Base-by-base conservation (phyloP, 805 yeast genomes). In the Nakazawaea wyomingensis region DNA sequence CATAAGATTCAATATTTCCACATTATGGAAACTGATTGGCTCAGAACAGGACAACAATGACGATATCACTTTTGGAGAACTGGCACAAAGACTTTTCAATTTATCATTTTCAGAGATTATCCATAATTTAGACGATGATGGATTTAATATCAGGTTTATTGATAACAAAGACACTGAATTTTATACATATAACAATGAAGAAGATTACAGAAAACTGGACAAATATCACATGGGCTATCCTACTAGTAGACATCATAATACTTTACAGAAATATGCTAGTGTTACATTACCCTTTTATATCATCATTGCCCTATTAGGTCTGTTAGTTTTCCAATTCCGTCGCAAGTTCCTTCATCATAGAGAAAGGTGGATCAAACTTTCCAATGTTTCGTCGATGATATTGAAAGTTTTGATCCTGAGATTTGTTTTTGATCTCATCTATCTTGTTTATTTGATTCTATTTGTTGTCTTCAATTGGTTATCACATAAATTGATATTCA, bases 351-450 rank as follows among this genome's bases (percentile, higher is more conserved):
- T 33, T 4, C 36, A 33, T n/a, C 36, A 33, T 14, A 33, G 26
- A n/a, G 36, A 33, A 33, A 33, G 36, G 8, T 20, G 18, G 36
- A 33, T 33, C 36, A 33, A 33, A n/a, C 19, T 33, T 8, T 33
- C 36, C 2, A 33, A 33, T 14, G 36, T 19, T 19, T 33, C 36
- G 4, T 10, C 27, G 4, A 8, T 33, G 36, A n/a, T 20, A 11
- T 10, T 20, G 24, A 20, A 20, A 33, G 27, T 33, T 4, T 33
- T 33, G 16, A 20, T 33, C 5, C 5, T 33, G 3, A 20, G 26
- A 20, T 33, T 33, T 19, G 13, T 8, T 6, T 33, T 33, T 14
- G 36, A 33, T 20, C 6, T 33, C 13, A 5, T 11, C 2, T 20
- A 33, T 16, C 27, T 33, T 20, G 8, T 14, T 11, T 33, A 33